Evolutionary conservation across 805 yeast genomes (phyloP), one percentile per base, ranked within the genome.

Genomic region (Suhomyces prunicola): DNA sequence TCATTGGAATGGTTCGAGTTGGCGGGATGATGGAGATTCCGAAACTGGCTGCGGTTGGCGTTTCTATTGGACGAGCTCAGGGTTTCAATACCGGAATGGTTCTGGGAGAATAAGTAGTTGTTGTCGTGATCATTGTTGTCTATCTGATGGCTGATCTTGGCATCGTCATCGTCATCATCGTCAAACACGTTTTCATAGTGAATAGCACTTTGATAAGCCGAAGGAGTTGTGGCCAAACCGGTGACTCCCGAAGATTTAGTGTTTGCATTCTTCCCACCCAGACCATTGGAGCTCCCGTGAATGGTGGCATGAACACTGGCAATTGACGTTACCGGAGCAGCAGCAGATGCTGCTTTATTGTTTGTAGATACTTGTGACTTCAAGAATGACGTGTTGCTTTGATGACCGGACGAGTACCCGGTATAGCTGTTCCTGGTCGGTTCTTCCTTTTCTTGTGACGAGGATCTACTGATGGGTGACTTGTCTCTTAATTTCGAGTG

Each of bases 151-250:
- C 41, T 29, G 26, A 45, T 41, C 2, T 47, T 55, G n/a, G 61
- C 64, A 3, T 59, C 67, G 5, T 82, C 87, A 31, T 82, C 86
- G 39, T 79, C 82, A 41, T 72, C 77, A 50, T 74, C 78, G 19
- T 73, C 79, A 60, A 74, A 75, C 22, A 74, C 78, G 56, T 70
- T 67, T 36, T 68, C 76, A 59, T 75, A 75, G 31, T 64, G 63
- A 19, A 69, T 65, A 2, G 61, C 58, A 45, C 57, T 49, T 4
- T 48, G 55, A 54, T 60, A 65, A 1, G 64, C 62, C 7, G 76
- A 71, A 0, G 77, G 76, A 1, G 71, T 66, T 1, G 78, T 72
- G 5, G 76, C 65, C 17, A 71, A 61, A 1, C 76, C 77, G 9
- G 64, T 48, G 2, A 69, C 66, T 9, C 53, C 63, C 31, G 33